Conservation (phyloP, 805 yeast genomes). For the Monosporozyma solicola region DNA sequence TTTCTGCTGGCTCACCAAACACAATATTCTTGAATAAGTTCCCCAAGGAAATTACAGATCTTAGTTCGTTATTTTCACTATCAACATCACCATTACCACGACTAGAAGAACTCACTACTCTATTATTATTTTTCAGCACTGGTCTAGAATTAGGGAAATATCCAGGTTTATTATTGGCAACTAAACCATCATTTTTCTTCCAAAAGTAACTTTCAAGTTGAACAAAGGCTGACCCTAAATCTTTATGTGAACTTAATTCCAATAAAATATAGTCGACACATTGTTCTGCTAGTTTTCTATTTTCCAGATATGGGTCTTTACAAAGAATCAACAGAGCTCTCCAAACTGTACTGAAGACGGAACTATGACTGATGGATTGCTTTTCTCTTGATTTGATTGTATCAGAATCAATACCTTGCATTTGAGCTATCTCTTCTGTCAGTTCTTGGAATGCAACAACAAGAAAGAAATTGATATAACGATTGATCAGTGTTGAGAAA, state of each 20-base stretch:
- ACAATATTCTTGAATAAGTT: constrained; percentile 23
- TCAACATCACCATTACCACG: neutral
- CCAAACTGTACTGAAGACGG: constrained; percentile 82
- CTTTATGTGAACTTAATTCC: constrained; percentile 42
- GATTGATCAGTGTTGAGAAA: constrained; percentile 62
- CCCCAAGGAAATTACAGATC: constrained; percentile 18
- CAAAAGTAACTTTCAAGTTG: constrained; percentile 59
- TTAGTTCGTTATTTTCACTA: neutral
- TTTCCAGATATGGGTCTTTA: constrained; percentile 83
- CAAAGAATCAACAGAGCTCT: constrained; percentile 69
- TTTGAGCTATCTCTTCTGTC: constrained; percentile 64
- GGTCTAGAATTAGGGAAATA: neutral
- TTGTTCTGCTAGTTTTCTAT: constrained; percentile 59
- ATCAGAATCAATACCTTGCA: constrained; percentile 33
- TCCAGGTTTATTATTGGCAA: constrained; percentile 4
- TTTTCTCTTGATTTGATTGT: constrained; percentile 34
- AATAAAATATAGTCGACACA: constrained; percentile 66
- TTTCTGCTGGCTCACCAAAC: constrained; percentile 12
- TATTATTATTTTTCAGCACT: neutral
- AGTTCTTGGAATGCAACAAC: constrained; percentile 82
- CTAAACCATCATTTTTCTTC: constrained; percentile 34
- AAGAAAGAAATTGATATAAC: constrained; percentile 63
- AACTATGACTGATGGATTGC: constrained; percentile 72
- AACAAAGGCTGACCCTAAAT: constrained; percentile 53
- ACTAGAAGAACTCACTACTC: neutral